Evolutionary conservation across 306 rosid species (phyloP).

Genomic region (Bauhinia variegata): DNA sequence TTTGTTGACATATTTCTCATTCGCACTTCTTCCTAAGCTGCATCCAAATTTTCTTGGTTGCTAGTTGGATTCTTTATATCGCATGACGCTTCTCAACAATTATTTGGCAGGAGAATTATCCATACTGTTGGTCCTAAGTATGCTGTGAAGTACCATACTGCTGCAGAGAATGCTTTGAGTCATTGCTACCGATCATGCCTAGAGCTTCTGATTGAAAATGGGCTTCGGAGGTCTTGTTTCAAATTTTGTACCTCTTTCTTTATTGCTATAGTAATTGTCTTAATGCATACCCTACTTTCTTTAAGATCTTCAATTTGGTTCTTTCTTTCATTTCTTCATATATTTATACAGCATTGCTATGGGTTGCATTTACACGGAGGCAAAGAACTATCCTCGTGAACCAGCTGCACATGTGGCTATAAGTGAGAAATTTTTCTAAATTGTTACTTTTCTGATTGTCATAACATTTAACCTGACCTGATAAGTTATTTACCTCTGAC

Average conservation of each 20-base stretch:
- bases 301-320: constrained; percentile 39
- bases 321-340: background rate
- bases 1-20: background rate
- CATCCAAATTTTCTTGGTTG: constrained; percentile 9
- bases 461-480: constrained; percentile 24
- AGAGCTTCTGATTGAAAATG: constrained; percentile 87
- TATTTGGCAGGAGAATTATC: constrained; percentile 76
- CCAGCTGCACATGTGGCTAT: constrained; percentile 99
- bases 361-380: constrained; percentile 90
- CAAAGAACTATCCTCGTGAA: constrained; percentile 97
- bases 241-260: constrained; percentile 30
- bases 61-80: constrained; percentile 27
- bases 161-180: constrained; percentile 97
- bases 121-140: constrained; percentile 99
- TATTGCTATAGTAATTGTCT: constrained; percentile 27
- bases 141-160: constrained; percentile 95
- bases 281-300: constrained; percentile 26
- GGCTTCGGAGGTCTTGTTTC: constrained; percentile 70
- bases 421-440: constrained; percentile 63
- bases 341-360: constrained; percentile 80
- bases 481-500: constrained; percentile 34
- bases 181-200: constrained; percentile 99
- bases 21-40: too few species aligned
- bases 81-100: constrained; percentile 31
- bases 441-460: constrained; percentile 33